Percentiles rank a stretch among this genome's conserved stretches.
Conservation (phyloP, 2,329 filamentous ascomycete species). For the Bisporella sp. region DNA sequence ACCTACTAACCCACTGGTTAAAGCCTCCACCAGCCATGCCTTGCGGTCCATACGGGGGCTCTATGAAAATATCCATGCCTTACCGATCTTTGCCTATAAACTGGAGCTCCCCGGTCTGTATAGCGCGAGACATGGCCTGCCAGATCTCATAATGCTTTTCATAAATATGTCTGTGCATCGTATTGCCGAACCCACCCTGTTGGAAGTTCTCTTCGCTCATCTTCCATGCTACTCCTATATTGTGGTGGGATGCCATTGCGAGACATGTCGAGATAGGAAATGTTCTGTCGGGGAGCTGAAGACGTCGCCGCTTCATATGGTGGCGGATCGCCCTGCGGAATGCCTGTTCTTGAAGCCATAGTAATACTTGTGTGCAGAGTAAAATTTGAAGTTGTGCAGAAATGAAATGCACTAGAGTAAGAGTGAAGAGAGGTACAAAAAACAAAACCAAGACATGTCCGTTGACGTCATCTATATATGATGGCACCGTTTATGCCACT, state of each 20-base stretch:
- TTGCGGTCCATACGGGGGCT: constrained; percentile 38
- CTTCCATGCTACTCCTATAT: constrained; percentile 51
- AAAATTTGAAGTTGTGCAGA: too few relatives aligned
- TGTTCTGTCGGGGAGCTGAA: too few relatives aligned
- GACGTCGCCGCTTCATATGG: too few relatives aligned
- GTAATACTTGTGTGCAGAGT: too few relatives aligned
- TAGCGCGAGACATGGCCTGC: constrained; percentile 41
- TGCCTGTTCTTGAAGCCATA: too few relatives aligned
- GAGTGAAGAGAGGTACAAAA: too few relatives aligned
- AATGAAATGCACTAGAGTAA: too few relatives aligned
- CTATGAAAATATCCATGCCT: constrained; percentile 50
- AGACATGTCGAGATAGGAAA: not conserved
- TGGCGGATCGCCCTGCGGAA: too few relatives aligned
- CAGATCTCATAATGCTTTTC: constrained; percentile 43
- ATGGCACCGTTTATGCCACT: too few relatives aligned
- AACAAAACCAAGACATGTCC: too few relatives aligned
- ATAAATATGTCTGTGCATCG: constrained; percentile 44
- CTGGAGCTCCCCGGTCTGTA: constrained; percentile 48
- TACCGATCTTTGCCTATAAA: constrained; percentile 45
- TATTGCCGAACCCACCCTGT: constrained; percentile 50
- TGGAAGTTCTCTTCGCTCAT: constrained; percentile 47
- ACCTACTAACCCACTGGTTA: constrained; percentile 15
- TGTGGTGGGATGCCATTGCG: not conserved
- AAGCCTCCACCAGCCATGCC: constrained; percentile 25
- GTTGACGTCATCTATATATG: too few relatives aligned